A percentile compares a stretch with the other conserved stretches of the same genome.
phyloP scores from a whole-genome alignment of 768 basidiomycete genomes.

The Postia placenta region DNA sequence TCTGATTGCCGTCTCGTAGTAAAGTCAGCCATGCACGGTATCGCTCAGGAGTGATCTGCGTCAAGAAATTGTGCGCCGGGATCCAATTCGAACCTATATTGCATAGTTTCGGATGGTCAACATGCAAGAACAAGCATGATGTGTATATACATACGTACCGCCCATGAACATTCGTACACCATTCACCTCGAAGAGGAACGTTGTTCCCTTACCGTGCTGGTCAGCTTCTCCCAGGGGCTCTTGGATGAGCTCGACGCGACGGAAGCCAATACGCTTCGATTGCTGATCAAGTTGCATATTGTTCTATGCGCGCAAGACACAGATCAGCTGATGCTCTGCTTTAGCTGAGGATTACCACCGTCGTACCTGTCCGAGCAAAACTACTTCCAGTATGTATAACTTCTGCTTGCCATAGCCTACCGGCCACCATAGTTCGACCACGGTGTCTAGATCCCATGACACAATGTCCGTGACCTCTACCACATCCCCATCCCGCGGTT shows the following conservation, averaged over 20 bases:
- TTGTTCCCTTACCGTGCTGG: slow-evolving; percentile 29
- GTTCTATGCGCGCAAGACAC: not conserved
- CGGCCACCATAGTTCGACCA: slow-evolving; percentile 40
- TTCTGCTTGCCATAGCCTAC: slow-evolving; percentile 33
- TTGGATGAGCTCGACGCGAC: slow-evolving; percentile 37
- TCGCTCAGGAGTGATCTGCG: slow-evolving; percentile 37
- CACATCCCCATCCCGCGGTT: not conserved
- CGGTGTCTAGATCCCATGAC: slow-evolving; percentile 26
- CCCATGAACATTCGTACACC: slow-evolving; percentile 41
- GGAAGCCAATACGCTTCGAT: slow-evolving; percentile 34
- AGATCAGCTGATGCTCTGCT: not conserved
- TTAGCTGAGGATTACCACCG: not conserved
- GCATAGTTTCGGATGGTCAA: slow-evolving; percentile 21
- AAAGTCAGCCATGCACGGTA: slow-evolving; percentile 79
- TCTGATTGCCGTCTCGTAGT: slow-evolving; percentile 80
- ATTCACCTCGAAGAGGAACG: slow-evolving; percentile 47
- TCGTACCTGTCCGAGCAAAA: slow-evolving; percentile 23
- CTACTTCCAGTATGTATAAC: slow-evolving; percentile 31
- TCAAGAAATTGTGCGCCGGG: slow-evolving; percentile 81
- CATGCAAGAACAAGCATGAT: slow-evolving; percentile 14
- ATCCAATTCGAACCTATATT: slow-evolving; percentile 78
- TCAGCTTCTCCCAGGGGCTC: slow-evolving; percentile 31
- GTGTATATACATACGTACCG: slow-evolving; percentile 26
- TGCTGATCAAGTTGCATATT: slow-evolving; percentile 1
- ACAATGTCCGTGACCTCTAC: slow-evolving; percentile 9